Evolutionary conservation across 345 rosid genomes (phyloP).

Genomic region (Carallia pectinifolia): DNA sequence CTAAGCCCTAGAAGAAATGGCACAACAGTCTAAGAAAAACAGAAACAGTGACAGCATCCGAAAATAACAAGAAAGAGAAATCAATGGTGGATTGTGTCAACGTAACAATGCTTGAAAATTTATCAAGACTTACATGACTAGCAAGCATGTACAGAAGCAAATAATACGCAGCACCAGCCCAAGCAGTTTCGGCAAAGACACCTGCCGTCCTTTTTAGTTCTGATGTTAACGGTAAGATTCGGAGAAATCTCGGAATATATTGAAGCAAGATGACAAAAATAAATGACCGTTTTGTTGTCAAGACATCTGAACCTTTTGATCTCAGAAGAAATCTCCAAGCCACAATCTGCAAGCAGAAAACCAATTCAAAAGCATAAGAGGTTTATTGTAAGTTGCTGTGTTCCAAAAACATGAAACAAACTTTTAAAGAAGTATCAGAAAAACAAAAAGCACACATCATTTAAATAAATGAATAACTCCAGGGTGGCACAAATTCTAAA

Average conservation of each 20-base stretch:
- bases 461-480: slow-evolving; percentile 1
- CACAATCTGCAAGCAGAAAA: slow-evolving; percentile 52
- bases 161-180: slow-evolving; percentile 99
- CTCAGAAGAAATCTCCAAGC: slow-evolving; percentile 82
- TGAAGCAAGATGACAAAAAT: slow-evolving; percentile 65
- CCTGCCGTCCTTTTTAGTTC: slow-evolving; percentile 96
- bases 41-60: no score
- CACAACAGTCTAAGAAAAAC: no score
- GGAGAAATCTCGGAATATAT: slow-evolving; percentile 67
- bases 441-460: background rate
- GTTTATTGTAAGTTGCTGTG: background rate
- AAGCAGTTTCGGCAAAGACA: slow-evolving; percentile 92
- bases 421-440: background rate
- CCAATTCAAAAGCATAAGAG: slow-evolving; percentile 13
- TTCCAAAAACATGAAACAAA: background rate
- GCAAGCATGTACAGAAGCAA: slow-evolving; percentile 94
- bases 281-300: slow-evolving; percentile 72
- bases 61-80: no score
- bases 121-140: slow-evolving; percentile 77
- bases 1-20: no score
- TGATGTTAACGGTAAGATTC: slow-evolving; percentile 69
- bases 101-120: slow-evolving; percentile 8
- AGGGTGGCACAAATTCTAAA: slow-evolving; percentile 17
- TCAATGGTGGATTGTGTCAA: no score
- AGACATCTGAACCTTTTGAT: slow-evolving; percentile 74